Conservation (phyloP, 2,329 filamentous ascomycete species). For the Dactylellina haptotyla region DNA sequence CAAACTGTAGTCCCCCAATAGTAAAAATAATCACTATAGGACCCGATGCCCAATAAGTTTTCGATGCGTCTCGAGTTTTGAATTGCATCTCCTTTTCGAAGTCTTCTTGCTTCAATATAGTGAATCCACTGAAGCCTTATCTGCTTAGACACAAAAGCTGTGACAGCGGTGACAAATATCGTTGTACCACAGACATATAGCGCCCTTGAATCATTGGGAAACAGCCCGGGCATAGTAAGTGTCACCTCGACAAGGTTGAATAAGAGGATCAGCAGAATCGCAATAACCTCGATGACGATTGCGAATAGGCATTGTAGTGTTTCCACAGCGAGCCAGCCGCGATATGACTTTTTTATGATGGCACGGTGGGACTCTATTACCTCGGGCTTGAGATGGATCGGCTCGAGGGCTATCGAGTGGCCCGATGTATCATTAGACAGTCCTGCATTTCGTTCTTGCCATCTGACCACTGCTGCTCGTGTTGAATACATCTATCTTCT, state of each 20-base stretch:
- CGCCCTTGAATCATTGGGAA: constrained; percentile 49
- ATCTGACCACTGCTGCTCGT: constrained; percentile 42
- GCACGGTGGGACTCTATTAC: constrained; percentile 19
- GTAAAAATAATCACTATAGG: constrained; percentile 45
- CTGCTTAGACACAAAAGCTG: constrained; percentile 37
- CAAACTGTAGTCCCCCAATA: constrained; percentile 49
- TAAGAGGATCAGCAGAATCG: constrained; percentile 33
- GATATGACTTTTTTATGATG: not conserved
- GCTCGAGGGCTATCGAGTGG: constrained; percentile 42
- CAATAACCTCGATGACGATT: constrained; percentile 33
- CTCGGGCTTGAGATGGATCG: constrained; percentile 39
- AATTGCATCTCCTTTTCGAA: constrained; percentile 29
- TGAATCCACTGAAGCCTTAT: constrained; percentile 48
- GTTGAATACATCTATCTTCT: constrained; percentile 47
- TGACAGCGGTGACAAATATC: constrained; percentile 32
- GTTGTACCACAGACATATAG: constrained; percentile 43
- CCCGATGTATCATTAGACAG: constrained; percentile 32
- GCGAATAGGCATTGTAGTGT: constrained; percentile 46
- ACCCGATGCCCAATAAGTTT: constrained; percentile 37
- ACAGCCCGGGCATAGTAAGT: constrained; percentile 42
- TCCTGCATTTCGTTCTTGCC: constrained; percentile 51
- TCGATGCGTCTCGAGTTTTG: constrained; percentile 47
- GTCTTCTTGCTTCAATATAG: constrained; percentile 33
- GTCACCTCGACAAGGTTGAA: constrained; percentile 46
- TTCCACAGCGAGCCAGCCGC: constrained; percentile 17